Percentiles rank a stretch among this genome's conserved stretches.
Conservation (phyloP, 2,329 filamentous ascomycete genomes). For the Trichoderma sp. region DNA sequence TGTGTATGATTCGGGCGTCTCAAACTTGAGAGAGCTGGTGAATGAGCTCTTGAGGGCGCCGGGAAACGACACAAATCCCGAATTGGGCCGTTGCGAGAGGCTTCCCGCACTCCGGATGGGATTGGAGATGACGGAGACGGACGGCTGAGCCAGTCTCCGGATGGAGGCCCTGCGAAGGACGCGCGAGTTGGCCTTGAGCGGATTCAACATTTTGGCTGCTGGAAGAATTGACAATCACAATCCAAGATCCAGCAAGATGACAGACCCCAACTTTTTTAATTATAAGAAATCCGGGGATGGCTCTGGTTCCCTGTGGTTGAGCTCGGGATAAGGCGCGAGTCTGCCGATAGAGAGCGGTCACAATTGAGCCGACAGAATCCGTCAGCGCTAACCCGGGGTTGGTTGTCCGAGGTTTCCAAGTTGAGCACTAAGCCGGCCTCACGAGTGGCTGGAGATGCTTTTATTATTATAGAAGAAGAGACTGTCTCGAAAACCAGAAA, state of each 20-base stretch:
- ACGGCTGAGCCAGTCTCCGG: conserved; percentile 14
- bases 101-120: conserved; percentile 44
- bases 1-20: conserved; percentile 66
- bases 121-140: background rate
- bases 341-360: conserved; percentile 27
- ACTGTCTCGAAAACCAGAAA: background rate
- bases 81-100: conserved; percentile 56
- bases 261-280: background rate
- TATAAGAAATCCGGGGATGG: conserved; percentile 3
- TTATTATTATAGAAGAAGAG: background rate
- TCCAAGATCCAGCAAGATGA: background rate
- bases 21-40: conserved; percentile 74
- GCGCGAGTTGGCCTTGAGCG: conserved; percentile 13
- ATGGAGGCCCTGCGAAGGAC: background rate
- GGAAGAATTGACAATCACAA: background rate
- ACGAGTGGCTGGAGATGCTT: background rate
- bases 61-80: conserved; percentile 69
- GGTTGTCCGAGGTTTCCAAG: background rate
- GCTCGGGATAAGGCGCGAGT: conserved; percentile 5
- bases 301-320: background rate
- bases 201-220: background rate
- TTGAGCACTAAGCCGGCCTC: background rate
- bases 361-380: conserved; percentile 36
- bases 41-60: conserved; percentile 96
- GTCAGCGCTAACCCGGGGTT: conserved; percentile 18